These are phyloP conservation scores for Lathyrus aphaca DNA, from an alignment of 306 rosid species.

Conservation along the genomic window DNA sequence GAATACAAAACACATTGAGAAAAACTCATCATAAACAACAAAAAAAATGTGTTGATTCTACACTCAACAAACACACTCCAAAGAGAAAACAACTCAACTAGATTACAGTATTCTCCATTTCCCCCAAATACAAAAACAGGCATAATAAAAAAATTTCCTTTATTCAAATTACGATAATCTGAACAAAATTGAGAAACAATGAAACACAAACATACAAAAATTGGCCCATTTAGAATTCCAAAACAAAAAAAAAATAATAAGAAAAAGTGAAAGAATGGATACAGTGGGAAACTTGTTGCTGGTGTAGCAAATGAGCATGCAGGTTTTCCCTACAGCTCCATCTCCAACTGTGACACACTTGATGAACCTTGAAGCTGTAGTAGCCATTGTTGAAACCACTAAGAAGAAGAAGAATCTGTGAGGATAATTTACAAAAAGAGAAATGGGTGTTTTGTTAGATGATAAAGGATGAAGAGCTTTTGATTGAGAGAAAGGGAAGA, in stretches of 20 bases:
- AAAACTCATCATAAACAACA: conserved; percentile 21
- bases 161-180: conserved; percentile 1
- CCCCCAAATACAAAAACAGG: conserved; percentile 10
- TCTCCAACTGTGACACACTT: conserved; percentile 94
- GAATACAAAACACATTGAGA: conserved; percentile 6
- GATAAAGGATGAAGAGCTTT: conserved; percentile 51
- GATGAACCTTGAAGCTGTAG: conserved; percentile 84
- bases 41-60: conserved; percentile 2
- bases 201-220: conserved; percentile 23
- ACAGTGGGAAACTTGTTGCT: conserved; percentile 93
- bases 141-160: neutral
- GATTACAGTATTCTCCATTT: neutral
- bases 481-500: conserved; percentile 46
- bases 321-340: conserved; percentile 95
- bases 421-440: conserved; percentile 3
- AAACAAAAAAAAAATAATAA: neutral
- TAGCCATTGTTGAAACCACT: conserved; percentile 60
- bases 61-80: neutral
- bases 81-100: neutral
- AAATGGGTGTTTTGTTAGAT: conserved; percentile 43
- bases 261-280: conserved; percentile 24
- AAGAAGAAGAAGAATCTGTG: conserved; percentile 29
- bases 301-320: conserved; percentile 96
- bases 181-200: conserved; percentile 49
- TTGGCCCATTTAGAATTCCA: neutral